Evolutionary conservation across 2,329 filamentous ascomycete genomes (phyloP).

Genomic region (Hortaea sp.): DNA sequence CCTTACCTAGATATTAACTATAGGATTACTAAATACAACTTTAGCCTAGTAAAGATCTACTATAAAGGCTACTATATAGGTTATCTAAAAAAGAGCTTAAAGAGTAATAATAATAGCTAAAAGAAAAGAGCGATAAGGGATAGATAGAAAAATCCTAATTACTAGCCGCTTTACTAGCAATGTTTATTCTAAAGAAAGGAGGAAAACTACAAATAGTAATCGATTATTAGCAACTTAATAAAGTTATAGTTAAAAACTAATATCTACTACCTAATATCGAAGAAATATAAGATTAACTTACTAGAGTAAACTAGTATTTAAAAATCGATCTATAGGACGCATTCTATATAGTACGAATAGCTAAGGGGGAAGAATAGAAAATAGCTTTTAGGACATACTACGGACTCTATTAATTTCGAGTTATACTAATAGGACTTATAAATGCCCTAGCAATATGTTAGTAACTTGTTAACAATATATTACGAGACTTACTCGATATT

Average conservation of each 20-base stretch:
- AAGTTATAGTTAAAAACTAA: constrained; percentile 19
- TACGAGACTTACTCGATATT: constrained; percentile 16
- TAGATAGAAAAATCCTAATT: constrained; percentile 5
- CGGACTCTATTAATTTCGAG: constrained; percentile 14
- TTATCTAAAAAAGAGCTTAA: constrained; percentile 6
- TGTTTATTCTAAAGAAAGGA: constrained; percentile 18
- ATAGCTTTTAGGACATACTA: constrained; percentile 13
- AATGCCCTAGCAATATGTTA: constrained; percentile 16
- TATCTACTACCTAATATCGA: constrained; percentile 17
- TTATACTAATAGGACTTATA: constrained; percentile 19
- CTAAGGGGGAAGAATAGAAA: constrained; percentile 17
- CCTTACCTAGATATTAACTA: constrained; percentile 8
- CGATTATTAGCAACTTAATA: constrained; percentile 19
- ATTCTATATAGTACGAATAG: constrained; percentile 19
- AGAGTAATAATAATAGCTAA: constrained; percentile 1
- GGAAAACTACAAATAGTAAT: constrained; percentile 12
- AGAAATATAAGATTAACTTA: constrained; percentile 13
- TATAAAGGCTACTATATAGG: constrained; percentile 6
- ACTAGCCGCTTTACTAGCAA: constrained; percentile 5
- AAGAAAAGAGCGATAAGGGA: constrained; percentile 3
- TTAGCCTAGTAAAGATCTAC: constrained; percentile 5
- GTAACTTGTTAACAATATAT: constrained; percentile 17
- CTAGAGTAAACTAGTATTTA: constrained; percentile 10
- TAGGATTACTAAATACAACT: constrained; percentile 9
- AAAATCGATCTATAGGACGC: constrained; percentile 15